Percentiles rank a stretch among this genome's conserved stretches.
Evolutionary conservation across 345 rosid genomes (phyloP).

Genomic region (Eucalyptus pumila): DNA sequence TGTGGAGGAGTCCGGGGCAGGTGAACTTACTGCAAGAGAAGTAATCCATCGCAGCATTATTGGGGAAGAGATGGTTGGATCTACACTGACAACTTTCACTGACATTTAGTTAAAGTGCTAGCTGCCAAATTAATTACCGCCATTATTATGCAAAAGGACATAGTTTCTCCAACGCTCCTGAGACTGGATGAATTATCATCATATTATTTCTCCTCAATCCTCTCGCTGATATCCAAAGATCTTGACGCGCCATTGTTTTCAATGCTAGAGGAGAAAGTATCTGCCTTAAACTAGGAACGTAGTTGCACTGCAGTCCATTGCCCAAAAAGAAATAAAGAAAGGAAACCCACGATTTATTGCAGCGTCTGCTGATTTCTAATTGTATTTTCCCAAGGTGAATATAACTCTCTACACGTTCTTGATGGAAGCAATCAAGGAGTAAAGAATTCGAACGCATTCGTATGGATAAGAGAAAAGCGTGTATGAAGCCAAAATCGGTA

Average conservation of each 20-base stretch:
- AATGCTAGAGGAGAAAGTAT: not conserved
- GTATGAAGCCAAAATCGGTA: not conserved
- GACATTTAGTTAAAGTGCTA: not conserved
- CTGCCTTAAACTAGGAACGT: not conserved
- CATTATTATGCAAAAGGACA: not conserved
- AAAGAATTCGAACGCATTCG: not conserved
- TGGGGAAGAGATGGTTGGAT: not conserved
- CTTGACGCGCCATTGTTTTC: not conserved
- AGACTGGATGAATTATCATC: not conserved
- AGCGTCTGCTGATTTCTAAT: not conserved
- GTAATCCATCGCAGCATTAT: not conserved
- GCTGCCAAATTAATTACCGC: not conserved
- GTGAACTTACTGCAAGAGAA: not conserved
- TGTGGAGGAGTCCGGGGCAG: not conserved
- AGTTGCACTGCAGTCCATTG: not conserved
- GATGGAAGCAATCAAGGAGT: not conserved
- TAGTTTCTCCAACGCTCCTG: not conserved
- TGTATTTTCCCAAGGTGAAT: not conserved
- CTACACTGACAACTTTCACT: not conserved
- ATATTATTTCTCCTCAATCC: not conserved
- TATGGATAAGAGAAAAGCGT: not conserved
- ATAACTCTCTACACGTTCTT: not conserved
- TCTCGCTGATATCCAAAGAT: not conserved
- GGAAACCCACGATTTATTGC: not conserved
- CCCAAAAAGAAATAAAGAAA: not conserved